Conservation (phyloP, 345 rosid species). For the Arabis hirsuta region DNA sequence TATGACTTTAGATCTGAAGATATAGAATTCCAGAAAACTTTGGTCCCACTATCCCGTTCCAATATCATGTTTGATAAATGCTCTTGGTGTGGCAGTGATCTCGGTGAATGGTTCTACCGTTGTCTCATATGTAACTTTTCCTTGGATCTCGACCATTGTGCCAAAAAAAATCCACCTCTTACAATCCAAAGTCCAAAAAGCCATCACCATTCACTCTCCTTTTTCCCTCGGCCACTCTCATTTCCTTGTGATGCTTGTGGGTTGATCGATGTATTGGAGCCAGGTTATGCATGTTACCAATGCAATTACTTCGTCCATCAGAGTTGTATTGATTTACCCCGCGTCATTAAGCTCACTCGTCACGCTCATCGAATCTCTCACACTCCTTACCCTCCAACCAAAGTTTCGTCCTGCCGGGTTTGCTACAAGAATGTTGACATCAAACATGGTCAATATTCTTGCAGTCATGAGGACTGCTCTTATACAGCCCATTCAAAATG, state of each 20-base stretch:
- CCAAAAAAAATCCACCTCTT: background rate
- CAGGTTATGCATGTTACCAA: background rate
- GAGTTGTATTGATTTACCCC: constrained; percentile 10
- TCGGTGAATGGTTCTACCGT: background rate
- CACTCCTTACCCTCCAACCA: background rate
- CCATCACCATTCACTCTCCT: constrained; percentile 2
- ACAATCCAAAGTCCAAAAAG: constrained; percentile 7
- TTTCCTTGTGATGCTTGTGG: too few species aligned
- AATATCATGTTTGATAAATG: background rate
- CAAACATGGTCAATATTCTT: too few species aligned
- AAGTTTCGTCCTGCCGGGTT: background rate
- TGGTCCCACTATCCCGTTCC: too few species aligned
- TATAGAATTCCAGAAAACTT: too few species aligned
- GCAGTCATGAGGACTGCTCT: too few species aligned
- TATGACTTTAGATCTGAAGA: too few species aligned
- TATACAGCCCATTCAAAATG: too few species aligned
- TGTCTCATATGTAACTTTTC: background rate
- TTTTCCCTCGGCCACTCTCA: background rate
- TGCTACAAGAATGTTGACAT: constrained; percentile 6
- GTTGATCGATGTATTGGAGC: background rate
- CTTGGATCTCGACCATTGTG: constrained; percentile 1
- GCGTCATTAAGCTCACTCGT: constrained; percentile 7
- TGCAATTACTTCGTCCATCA: constrained; percentile 8
- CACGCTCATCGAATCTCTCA: constrained; percentile 7
- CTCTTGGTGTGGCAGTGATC: background rate